Base-by-base conservation (phyloP, 1,139 yeast species). In the Arxiozyma slooffiae region DNA sequence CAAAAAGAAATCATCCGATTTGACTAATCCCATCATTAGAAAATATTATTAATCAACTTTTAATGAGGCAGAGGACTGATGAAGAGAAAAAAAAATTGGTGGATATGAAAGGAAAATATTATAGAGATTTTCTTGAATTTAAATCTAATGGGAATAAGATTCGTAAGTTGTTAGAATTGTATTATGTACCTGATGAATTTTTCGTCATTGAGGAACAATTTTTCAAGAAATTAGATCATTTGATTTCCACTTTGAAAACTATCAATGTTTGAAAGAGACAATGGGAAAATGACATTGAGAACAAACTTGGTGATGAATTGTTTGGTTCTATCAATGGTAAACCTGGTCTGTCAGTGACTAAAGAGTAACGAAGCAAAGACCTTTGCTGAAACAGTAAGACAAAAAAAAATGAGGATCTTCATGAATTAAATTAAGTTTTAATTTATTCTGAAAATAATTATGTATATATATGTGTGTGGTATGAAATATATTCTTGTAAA, bases 1-100 rank as follows among this genome's bases (percentile, higher is more conserved):
- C 49, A 59, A 44, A n/a, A 46, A 50, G 11, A 62, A 57, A 42
- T 55, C 64, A 7, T 64, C 67, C 34, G 67, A 64, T 59, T 76
- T 84, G 60, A 85, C 96, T 1, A n/a, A 74, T 87, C 49, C 96
- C 96, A 45, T 85, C 96, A 2, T 74, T 89, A 55, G 90, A 85
- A 60, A 74, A 79, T 42, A 75, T 83, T 57, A 71, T 85, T 56
- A 66, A 77, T 39, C 86, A 86, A 3, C 85, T 90, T 18, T 70
- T 88, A 54, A 78, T 89, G 73, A 77, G 84, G 63, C 77, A 71
- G 49, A 77, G 96, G 67, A 83, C 95, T 0, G 73, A 71, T 38
- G 89, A 81, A 60, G 94, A 88, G 65, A 64, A 67, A 43, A 64
- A 67, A 43, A 73, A 72, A 49, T 63, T 75, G 42, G 67, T 83